Conservation (phyloP, 768 basidiomycete genomes). For the Baorangia bicolor region DNA sequence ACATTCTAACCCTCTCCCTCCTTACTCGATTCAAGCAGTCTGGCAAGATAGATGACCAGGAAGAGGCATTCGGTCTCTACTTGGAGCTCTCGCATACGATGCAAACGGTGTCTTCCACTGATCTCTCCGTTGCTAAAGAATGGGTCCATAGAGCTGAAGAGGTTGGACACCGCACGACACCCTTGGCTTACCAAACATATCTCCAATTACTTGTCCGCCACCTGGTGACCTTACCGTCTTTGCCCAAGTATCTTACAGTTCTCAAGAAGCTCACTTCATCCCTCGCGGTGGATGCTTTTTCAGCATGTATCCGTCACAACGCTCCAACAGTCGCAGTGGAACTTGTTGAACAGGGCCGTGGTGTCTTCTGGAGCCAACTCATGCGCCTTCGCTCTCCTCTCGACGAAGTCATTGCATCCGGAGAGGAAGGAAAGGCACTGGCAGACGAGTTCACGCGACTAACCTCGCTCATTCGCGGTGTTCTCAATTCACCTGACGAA, state of each 20-base stretch:
- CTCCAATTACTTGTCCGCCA: conserved; percentile 1
- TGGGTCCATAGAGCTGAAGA: not conserved
- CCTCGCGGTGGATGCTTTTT: no score
- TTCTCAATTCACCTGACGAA: no score
- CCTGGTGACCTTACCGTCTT: no score
- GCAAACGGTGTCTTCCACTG: not conserved
- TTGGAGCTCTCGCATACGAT: not conserved
- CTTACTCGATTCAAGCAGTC: not conserved
- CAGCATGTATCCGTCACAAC: no score
- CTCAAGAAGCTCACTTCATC: not conserved
- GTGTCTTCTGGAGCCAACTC: no score
- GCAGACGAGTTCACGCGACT: no score
- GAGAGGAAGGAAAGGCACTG: not conserved
- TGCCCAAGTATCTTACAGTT: not conserved
- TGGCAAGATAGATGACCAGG: not conserved
- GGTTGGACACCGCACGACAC: not conserved
- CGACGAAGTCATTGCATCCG: not conserved
- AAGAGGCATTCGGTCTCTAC: not conserved
- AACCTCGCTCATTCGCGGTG: no score
- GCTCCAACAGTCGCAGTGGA: no score
- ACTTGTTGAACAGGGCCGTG: no score
- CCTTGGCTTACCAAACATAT: conserved; percentile 1
- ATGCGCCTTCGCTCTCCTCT: no score
- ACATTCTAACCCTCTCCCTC: not conserved
- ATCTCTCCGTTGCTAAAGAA: not conserved